phyloP scores from a whole-genome alignment of 2,329 filamentous ascomycete genomes.

The Juglanconis sp. region DNA sequence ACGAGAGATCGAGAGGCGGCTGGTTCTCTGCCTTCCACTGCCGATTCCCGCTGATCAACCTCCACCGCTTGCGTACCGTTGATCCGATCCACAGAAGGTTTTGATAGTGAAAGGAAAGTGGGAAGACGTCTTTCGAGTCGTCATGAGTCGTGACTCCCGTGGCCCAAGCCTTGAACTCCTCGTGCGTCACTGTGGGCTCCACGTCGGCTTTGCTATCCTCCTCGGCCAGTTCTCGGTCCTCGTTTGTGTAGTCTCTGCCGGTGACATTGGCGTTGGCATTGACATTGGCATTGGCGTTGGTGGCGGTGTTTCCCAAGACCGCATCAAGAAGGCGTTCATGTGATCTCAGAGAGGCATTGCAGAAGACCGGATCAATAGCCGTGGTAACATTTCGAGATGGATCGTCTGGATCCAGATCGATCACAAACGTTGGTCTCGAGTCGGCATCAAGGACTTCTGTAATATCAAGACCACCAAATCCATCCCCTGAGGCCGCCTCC shows the following conservation, averaged over 20 bases:
- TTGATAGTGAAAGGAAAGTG: constrained; percentile 35
- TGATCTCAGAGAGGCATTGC: constrained; percentile 31
- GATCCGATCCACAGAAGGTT: constrained; percentile 36
- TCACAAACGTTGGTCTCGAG: constrained; percentile 35
- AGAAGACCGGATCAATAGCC: constrained; percentile 32
- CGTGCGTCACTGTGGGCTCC: constrained; percentile 23
- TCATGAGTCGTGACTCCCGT: constrained; percentile 40
- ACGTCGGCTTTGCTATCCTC: not conserved
- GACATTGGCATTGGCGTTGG: not conserved
- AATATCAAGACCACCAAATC: constrained; percentile 23
- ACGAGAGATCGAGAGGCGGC: constrained; percentile 25
- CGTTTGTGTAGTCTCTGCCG: not conserved
- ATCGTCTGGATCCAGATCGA: constrained; percentile 36
- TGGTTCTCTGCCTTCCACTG: constrained; percentile 27
- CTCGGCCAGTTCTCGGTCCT: not conserved
- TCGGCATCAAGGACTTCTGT: constrained; percentile 34
- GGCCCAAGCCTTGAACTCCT: constrained; percentile 38
- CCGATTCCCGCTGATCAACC: constrained; percentile 39
- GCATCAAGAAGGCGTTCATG: constrained; percentile 32
- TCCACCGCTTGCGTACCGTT: constrained; percentile 36
- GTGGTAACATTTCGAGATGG: constrained; percentile 17
- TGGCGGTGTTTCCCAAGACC: constrained; percentile 17
- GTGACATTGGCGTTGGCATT: not conserved
- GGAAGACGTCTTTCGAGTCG: constrained; percentile 42
- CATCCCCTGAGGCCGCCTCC: constrained; percentile 13